These are phyloP conservation scores for Corynascus novoguineensis DNA, from an alignment of 495 filamentous ascomycete genomes.

Conservation along the genomic window DNA sequence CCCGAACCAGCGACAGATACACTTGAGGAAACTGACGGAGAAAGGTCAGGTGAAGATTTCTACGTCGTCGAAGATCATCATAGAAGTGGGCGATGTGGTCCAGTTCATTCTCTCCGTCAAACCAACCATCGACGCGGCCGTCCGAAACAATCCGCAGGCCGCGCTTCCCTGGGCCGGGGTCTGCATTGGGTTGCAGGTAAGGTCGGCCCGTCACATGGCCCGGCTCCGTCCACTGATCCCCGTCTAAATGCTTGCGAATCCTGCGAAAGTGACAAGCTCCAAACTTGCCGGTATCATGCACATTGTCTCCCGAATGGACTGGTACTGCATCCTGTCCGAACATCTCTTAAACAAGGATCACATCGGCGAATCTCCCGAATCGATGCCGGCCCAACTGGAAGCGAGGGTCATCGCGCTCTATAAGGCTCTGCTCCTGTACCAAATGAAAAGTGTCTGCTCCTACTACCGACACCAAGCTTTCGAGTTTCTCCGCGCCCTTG, in stretches of 20 bases:
- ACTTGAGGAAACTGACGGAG: conserved; percentile 10
- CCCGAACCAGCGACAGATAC: conserved; percentile 11
- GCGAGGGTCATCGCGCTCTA: conserved; percentile 11
- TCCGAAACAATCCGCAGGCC: conserved; percentile 18
- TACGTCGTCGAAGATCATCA: conserved; percentile 15
- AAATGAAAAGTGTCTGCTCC: conserved; percentile 1
- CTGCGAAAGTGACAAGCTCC: conserved; percentile 24
- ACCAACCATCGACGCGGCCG: conserved; percentile 15
- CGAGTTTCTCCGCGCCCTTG: conserved; percentile 21
- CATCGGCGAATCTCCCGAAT: background rate
- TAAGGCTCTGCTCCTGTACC: conserved; percentile 1
- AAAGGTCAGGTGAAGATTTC: conserved; percentile 18
- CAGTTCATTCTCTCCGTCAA: conserved; percentile 19
- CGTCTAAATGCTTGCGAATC: conserved; percentile 22
- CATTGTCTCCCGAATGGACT: conserved; percentile 33
- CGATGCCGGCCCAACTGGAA: conserved; percentile 16
- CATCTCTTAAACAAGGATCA: conserved; percentile 19
- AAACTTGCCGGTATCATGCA: conserved; percentile 29
- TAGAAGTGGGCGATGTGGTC: conserved; percentile 17
- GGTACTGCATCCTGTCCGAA: conserved; percentile 31
- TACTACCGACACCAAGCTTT: conserved; percentile 26
- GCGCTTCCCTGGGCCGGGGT: conserved; percentile 25
- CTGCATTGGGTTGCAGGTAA: conserved; percentile 21
- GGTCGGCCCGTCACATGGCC: background rate
- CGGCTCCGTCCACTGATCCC: conserved; percentile 2